Evolutionary conservation across 176 grass and related monocot genomes (phyloP), one percentile per base, ranked within the genome.

Genomic region (Poa annua): DNA sequence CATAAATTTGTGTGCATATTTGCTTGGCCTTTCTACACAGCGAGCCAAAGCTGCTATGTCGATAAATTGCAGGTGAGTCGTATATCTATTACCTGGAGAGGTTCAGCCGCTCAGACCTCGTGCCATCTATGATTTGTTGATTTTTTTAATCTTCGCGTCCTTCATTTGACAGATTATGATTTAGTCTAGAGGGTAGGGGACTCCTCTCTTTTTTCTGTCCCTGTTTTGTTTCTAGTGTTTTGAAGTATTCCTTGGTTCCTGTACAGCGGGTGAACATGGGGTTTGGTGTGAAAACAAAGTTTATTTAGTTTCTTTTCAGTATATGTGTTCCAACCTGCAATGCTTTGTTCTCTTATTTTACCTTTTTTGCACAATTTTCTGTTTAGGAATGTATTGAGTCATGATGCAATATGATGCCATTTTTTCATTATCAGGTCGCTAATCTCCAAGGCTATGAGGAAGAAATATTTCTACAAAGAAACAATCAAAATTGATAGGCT

Each of bases 381-480:
- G 19, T 80, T 77, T 54, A 25, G 39, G 39, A 84, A 14, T 25
- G 24, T 7, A 68, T 52, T 81, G 21, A 35, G 22, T 35, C 41
- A 75, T 59, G 39, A 80, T 67, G 35, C 26, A 7, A 24, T 75
- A 33, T 50, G 50, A 29, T 82, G 79, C 29, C 15, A 32, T 75
- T n/a, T 86, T 13, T 78, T 69, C 41, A 22, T 54, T 74, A 16
- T 12, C 80, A 97, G 92, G 84, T 83, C 81, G 60, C 76, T 97
- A 35, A 35, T 97, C 71, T 81, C 75, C 36, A 92, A 80, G 67
- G 84, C 90, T 75, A 61, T 89, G 76, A 94, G 88, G 89, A 97
- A 89, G 81, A 97, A 97, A 65, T 82, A 97, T 72, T 97, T 92
- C 74, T 91, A 97, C 86, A 92, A 97, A 68, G 88, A 88, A 91